Evolutionary conservation across 2,329 filamentous ascomycete species (phyloP), one percentile per base, ranked within the genome.

Genomic region (Fonsecaea multimorphosa): DNA sequence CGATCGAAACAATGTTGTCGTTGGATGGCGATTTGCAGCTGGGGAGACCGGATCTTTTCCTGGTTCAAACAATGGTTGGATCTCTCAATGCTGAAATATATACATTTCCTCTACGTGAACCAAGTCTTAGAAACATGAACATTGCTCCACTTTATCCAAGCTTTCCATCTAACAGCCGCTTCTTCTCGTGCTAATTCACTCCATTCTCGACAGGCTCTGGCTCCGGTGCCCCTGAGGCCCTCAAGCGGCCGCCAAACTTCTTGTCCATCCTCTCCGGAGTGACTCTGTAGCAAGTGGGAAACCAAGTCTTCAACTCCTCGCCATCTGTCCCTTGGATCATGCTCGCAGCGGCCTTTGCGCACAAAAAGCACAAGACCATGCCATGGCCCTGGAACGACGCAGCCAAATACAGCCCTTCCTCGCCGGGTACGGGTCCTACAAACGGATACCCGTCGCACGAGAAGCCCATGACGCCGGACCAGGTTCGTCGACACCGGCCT

Each of bases 391-490:
- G 69, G 34, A 72, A 69, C 12, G 62, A 65, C 6, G 61, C 70
- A 32, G 62, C 65, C 7, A 72, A 52, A 32, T 52, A 72, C 9
- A 74, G 29, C 0, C 65, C 71, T 19, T 77, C 69, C 49, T 81
- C 74, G 0, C 74, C 78, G 2, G 68, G 2, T 63, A 86, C 75
- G 65, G 78, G 75, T 0, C 85, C 85, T 0, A 87, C 81, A 52
- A 85, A 78, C 0, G 85, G 85, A 51, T 83, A 76, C 0, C 81
- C 80, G 72, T 88, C 85, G 2, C 80, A 76, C 7, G 80, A 84
- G 68, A 82, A 85, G 0, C 84, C 85, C 83, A 86, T 87, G 68
- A 86, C 84, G 1, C 85, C 85, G 11, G 81, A 82, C 84, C 85
- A 87, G 44, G 82, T 78, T 44, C 71, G 74, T 27, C 80, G 75